Percentiles rank a stretch among this genome's conserved stretches.
phyloP scores from a whole-genome alignment of 768 basidiomycete species.

The Crepidotus variabilis region DNA sequence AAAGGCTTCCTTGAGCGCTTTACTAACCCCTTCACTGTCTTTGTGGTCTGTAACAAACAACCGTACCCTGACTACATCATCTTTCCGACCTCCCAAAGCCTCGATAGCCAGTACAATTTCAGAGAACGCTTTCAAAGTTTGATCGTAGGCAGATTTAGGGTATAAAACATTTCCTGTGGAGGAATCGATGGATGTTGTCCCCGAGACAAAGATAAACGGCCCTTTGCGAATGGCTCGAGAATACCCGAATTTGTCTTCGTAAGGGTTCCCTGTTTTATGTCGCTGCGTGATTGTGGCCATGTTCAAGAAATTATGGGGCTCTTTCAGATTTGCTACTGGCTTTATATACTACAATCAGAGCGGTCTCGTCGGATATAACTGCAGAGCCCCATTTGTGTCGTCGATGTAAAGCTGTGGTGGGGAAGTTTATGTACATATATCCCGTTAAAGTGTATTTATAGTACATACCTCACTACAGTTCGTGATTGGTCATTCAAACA shows the following conservation, averaged over 20 bases:
- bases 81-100: constrained; percentile 36
- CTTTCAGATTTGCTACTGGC: not conserved
- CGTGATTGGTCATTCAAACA: too few relatives aligned
- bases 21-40: constrained; percentile 34
- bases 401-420: not conserved
- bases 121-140: constrained; percentile 38
- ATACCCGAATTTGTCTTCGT: constrained; percentile 32
- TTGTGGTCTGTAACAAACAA: constrained; percentile 44
- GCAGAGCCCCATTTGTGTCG: not conserved
- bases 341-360: not conserved
- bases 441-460: not conserved
- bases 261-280: constrained; percentile 5
- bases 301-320: not conserved
- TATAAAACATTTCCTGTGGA: constrained; percentile 33
- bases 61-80: constrained; percentile 43
- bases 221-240: constrained; percentile 50
- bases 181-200: constrained; percentile 46
- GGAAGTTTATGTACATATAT: not conserved
- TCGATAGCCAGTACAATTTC: constrained; percentile 42
- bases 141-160: constrained; percentile 42
- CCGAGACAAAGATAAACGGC: constrained; percentile 49
- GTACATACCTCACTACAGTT: too few relatives aligned
- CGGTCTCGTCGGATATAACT: not conserved
- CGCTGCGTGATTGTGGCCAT: constrained; percentile 3
- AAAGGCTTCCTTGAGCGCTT: constrained; percentile 39